Conservation (phyloP, 306 rosid species). For the Cucurbita argyrosperma region DNA sequence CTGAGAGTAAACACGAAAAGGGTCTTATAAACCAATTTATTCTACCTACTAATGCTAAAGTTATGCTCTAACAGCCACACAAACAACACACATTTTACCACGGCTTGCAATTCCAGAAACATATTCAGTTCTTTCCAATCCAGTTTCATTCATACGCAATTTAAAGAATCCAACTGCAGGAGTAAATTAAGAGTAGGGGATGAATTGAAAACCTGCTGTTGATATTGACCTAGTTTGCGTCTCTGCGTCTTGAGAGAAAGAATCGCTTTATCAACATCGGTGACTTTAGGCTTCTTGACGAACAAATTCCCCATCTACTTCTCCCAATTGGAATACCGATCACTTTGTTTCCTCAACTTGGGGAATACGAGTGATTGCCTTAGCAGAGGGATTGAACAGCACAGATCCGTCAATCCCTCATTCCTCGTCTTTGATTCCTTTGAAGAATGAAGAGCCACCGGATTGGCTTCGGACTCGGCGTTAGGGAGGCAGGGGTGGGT, state of each 20-base stretch:
- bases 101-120: not conserved
- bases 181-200: not conserved
- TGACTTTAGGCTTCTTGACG: constrained; percentile 89
- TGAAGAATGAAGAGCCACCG: not conserved
- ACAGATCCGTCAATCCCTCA: constrained; percentile 6
- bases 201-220: constrained; percentile 44
- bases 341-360: not conserved
- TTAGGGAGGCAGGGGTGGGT: too few relatives aligned
- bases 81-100: not conserved
- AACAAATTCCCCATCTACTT: constrained; percentile 70
- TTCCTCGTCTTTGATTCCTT: not conserved
- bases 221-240: constrained; percentile 87
- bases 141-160: not conserved
- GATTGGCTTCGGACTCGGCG: not conserved
- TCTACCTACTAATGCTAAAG: not conserved
- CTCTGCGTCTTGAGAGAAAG: constrained; percentile 91
- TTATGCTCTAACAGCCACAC: not conserved
- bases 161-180: not conserved
- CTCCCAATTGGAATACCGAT: not conserved
- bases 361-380: not conserved
- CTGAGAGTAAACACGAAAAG: not conserved
- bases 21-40: not conserved
- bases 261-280: constrained; percentile 92
- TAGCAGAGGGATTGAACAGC: not conserved
- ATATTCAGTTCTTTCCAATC: not conserved